A percentile compares a stretch with the other conserved stretches of the same genome.
phyloP scores from a whole-genome alignment of 2,329 filamentous ascomycete species.

The Ophiostoma novo-ulmi region DNA sequence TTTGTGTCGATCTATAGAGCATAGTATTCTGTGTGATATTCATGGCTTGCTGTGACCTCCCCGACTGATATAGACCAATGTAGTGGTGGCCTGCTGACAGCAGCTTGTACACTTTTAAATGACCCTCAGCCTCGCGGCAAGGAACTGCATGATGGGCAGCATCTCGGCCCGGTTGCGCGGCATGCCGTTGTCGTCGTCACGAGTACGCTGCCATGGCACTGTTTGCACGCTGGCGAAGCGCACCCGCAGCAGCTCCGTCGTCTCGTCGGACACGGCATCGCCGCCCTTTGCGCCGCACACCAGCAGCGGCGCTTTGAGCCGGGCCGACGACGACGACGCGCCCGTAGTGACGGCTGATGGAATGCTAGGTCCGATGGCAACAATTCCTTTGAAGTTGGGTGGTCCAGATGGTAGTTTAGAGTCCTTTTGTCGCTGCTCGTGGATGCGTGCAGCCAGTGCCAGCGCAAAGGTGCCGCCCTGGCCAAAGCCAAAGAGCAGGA shows the following conservation, averaged over 20 bases:
- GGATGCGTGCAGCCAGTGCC: conserved; percentile 44
- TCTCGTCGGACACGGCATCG: conserved; percentile 50
- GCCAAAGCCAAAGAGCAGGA: conserved; percentile 62
- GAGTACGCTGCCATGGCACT: conserved; percentile 58
- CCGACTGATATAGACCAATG: not conserved
- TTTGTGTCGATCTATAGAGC: not conserved
- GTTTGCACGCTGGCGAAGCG: conserved; percentile 63
- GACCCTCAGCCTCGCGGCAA: conserved; percentile 56
- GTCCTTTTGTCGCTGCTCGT: not conserved
- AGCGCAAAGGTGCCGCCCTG: conserved; percentile 62
- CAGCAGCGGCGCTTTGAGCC: conserved; percentile 59
- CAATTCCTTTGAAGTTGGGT: conserved; percentile 43
- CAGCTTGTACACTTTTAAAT: not conserved
- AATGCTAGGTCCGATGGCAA: conserved; percentile 49
- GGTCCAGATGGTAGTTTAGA: conserved; percentile 19
- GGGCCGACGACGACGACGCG: conserved; percentile 39
- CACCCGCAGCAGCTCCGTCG: conserved; percentile 57
- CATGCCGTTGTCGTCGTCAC: conserved; percentile 64
- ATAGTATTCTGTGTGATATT: not conserved
- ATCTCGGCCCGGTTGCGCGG: conserved; percentile 79
- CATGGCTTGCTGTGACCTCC: not conserved
- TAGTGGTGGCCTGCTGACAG: not conserved
- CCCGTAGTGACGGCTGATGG: conserved; percentile 48
- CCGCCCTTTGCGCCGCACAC: conserved; percentile 52
- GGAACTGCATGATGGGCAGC: conserved; percentile 81